A percentile compares a stretch with the other conserved stretches of the same genome.
Conservation (phyloP, 306 rosid genomes). For the Malus asiatica region DNA sequence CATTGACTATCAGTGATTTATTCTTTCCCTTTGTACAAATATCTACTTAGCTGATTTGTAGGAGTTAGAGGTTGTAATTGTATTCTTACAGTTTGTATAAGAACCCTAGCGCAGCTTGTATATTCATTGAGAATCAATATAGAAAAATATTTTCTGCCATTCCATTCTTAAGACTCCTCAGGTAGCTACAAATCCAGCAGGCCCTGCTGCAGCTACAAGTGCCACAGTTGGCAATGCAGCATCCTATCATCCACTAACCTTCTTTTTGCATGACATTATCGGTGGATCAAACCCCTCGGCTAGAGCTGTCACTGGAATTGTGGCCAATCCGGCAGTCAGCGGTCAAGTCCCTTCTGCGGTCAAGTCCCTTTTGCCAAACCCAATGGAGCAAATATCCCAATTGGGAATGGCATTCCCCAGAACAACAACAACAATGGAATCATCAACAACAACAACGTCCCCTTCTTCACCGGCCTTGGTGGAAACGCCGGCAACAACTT, state of each 20-base stretch:
- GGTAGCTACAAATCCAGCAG: constrained; percentile 4
- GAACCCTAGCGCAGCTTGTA: too few species aligned
- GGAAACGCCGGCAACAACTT: constrained; percentile 40
- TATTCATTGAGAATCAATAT: too few species aligned
- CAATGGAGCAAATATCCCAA: constrained; percentile 62
- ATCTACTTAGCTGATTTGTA: too few species aligned
- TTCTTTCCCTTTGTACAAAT: too few species aligned
- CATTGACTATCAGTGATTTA: too few species aligned
- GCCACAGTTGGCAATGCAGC: constrained; percentile 7
- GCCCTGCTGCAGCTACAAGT: constrained; percentile 9
- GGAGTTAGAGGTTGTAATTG: too few species aligned
- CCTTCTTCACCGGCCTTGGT: constrained; percentile 76
- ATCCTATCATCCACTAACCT: constrained; percentile 31
- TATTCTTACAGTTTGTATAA: too few species aligned
- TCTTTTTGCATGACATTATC: constrained; percentile 76
- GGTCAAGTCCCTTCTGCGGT: constrained; percentile 85
- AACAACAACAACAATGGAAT: constrained; percentile 61
- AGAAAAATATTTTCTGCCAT: too few species aligned
- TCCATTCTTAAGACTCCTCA: too few species aligned
- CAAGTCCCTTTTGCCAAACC: constrained; percentile 88
- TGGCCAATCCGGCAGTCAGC: constrained; percentile 59
- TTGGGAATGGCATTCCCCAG: constrained; percentile 53
- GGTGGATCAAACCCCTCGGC: constrained; percentile 82
- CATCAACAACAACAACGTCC: constrained; percentile 70
- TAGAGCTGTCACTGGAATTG: constrained; percentile 63